Evolutionary conservation across 306 rosid genomes (phyloP).

Genomic region (Gastrolobium bilobum): DNA sequence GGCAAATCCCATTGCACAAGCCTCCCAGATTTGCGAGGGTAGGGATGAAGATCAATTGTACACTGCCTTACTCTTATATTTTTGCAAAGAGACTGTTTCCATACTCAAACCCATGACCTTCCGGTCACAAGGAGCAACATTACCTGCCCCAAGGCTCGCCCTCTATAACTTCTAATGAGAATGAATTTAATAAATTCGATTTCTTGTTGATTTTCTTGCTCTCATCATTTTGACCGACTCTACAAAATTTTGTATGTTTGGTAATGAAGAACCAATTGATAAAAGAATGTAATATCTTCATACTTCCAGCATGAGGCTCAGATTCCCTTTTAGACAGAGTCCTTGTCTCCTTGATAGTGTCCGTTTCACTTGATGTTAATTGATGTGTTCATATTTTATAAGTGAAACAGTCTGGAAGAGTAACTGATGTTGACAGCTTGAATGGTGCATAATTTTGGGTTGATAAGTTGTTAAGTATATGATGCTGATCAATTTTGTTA

Average conservation of each 20-base stretch:
- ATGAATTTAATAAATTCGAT: slow-evolving; percentile 15
- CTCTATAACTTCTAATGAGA: slow-evolving; percentile 20
- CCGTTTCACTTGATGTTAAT: slow-evolving; percentile 7
- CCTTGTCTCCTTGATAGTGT: slow-evolving; percentile 5
- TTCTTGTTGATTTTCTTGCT: slow-evolving; percentile 17
- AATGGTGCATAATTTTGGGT: slow-evolving; percentile 42
- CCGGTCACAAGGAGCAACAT: no score
- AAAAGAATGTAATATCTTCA: slow-evolving; percentile 18
- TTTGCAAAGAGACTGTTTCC: no score
- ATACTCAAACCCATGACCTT: no score
- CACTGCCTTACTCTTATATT: no score
- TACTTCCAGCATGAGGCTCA: neutral
- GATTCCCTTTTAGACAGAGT: slow-evolving; percentile 20
- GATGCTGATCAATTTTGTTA: slow-evolving; percentile 69
- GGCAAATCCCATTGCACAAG: no score
- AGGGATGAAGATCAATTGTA: no score
- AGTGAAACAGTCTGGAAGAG: slow-evolving; percentile 17
- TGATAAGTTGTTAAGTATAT: slow-evolving; percentile 37
- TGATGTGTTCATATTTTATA: slow-evolving; percentile 11
- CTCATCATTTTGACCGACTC: slow-evolving; percentile 37
- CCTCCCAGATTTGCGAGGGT: no score
- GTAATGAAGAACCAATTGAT: slow-evolving; percentile 29
- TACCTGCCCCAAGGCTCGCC: neutral
- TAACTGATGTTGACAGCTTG: slow-evolving; percentile 38
- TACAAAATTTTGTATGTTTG: slow-evolving; percentile 28